Percentiles rank a stretch among this genome's conserved stretches.
Evolutionary conservation across 2,329 filamentous ascomycete genomes (phyloP).

Genomic region (Acrocalymma vagum): DNA sequence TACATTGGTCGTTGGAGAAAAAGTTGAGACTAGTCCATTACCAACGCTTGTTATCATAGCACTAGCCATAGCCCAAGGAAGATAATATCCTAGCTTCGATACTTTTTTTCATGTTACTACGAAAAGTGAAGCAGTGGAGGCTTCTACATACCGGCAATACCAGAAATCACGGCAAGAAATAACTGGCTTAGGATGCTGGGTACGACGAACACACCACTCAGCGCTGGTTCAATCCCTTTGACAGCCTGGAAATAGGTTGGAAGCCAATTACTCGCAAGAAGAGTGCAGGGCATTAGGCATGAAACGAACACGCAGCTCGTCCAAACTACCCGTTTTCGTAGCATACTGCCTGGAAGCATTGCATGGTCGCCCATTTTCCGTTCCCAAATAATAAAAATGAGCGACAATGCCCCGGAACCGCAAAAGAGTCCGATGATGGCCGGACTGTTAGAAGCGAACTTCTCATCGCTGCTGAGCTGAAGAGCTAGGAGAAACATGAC

Average conservation of each 20-base stretch:
- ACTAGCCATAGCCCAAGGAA: constrained; percentile 39
- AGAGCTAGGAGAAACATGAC: constrained; percentile 50
- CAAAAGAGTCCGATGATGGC: constrained; percentile 45
- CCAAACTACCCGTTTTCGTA: constrained; percentile 43
- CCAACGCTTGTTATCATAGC: constrained; percentile 48
- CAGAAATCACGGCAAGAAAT: constrained; percentile 24
- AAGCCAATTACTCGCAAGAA: constrained; percentile 27
- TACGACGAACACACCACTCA: constrained; percentile 50
- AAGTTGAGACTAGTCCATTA: constrained; percentile 51
- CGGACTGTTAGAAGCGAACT: constrained; percentile 44
- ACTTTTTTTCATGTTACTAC: constrained; percentile 15
- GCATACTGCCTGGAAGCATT: constrained; percentile 47
- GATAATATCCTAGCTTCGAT: constrained; percentile 32
- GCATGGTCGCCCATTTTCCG: constrained; percentile 43
- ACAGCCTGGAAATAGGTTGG: constrained; percentile 55
- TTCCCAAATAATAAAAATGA: constrained; percentile 48
- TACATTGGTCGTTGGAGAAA: constrained; percentile 38
- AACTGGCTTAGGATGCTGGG: constrained; percentile 44
- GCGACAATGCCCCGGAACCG: constrained; percentile 35
- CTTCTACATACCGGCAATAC: constrained; percentile 20
- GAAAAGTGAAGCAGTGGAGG: not conserved
- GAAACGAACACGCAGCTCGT: constrained; percentile 22
- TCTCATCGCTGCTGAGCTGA: constrained; percentile 46
- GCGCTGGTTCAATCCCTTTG: constrained; percentile 40
- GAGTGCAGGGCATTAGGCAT: constrained; percentile 16